Evolutionary conservation across 176 grass and related monocot species (phyloP), one percentile per base, ranked within the genome.

Genomic region (Ensete ventricosum): DNA sequence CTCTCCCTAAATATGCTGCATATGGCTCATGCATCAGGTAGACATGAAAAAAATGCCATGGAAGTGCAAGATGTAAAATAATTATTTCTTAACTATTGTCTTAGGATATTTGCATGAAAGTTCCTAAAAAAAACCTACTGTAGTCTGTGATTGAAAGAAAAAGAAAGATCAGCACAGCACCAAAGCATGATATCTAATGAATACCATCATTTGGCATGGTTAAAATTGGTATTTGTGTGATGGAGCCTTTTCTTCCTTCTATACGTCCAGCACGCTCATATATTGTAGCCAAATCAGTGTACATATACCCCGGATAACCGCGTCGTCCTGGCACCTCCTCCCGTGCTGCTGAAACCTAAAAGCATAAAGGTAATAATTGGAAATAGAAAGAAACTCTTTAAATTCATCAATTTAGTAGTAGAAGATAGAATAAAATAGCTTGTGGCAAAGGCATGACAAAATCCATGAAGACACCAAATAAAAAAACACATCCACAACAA

Each of bases 271-370:
- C 89, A 19, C 89, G 82, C 65, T 96, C 93, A 92, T 92, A 96
- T 84, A 96, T 96, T 25, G 93, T 96, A 12, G 93, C 93, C 79
- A 92, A 62, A 86, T 96, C 93, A 53, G 93, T 96, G 65, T 96
- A 96, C 93, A 96, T 96, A 69, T 96, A 96, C 1, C 92, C 93
- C 59, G 93, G 93, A 88, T 96, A 96, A 84, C 93, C 89, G 88
- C 93, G 93, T 73, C 93, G 88, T 84, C 93, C 87, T 27, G 93
- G 93, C 50, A 96, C 89, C 83, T 96, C 93, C 79, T 96, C 92
- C 77, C 92, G 76, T 49, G 92, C 92, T 22, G 92, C 92, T 62
- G 89, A 96, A 12, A 96, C 92, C 92, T 96, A 71, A 76, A 64
- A 74, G 8, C 52, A 55, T 76, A 58, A 27, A 76, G 12, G 3